phyloP scores from a whole-genome alignment of 805 yeast genomes.

The Peterozyma toletana region DNA sequence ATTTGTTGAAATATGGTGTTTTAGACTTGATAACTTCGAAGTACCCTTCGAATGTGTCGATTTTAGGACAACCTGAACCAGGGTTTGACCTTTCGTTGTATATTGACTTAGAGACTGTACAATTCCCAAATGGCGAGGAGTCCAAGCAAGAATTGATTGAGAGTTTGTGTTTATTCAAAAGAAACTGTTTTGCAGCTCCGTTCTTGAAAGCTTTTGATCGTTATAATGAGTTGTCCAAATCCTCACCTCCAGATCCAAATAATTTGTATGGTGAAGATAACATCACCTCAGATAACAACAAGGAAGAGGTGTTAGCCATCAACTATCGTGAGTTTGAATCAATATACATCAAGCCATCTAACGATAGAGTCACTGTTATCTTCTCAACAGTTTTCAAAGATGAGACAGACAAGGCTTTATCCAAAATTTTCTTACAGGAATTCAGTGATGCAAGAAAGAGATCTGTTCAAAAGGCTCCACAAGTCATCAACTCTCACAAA shows the following conservation, averaged over 20 bases:
- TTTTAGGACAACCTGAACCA: conserved; percentile 46
- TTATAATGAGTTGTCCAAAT: conserved; percentile 58
- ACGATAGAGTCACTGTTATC: conserved; percentile 94
- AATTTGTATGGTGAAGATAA: conserved; percentile 33
- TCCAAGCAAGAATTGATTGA: conserved; percentile 44
- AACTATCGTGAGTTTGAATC: conserved; percentile 92
- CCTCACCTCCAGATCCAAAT: conserved; percentile 29
- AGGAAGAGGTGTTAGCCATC: conserved; percentile 57
- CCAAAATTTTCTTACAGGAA: conserved; percentile 85
- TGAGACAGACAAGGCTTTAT: conserved; percentile 90
- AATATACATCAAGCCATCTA: conserved; percentile 84
- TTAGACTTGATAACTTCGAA: conserved; percentile 42
- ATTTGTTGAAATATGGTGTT: conserved; percentile 63
- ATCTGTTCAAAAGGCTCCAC: conserved; percentile 97
- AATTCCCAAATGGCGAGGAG: conserved; percentile 33
- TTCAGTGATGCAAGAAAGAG: conserved; percentile 94
- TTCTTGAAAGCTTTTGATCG: conserved; percentile 79
- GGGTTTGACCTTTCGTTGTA: conserved; percentile 79
- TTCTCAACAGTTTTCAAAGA: conserved; percentile 93
- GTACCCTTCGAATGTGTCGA: conserved; percentile 35
- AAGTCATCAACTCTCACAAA: conserved; percentile 81
- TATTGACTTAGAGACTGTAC: conserved; percentile 46
- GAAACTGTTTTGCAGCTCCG: conserved; percentile 89
- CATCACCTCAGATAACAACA: conserved; percentile 22
- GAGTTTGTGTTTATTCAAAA: conserved; percentile 68